Percentiles rank a stretch among this genome's conserved stretches.
Conservation (phyloP, 164 flowering plant species). For the Berberis thunbergii region DNA sequence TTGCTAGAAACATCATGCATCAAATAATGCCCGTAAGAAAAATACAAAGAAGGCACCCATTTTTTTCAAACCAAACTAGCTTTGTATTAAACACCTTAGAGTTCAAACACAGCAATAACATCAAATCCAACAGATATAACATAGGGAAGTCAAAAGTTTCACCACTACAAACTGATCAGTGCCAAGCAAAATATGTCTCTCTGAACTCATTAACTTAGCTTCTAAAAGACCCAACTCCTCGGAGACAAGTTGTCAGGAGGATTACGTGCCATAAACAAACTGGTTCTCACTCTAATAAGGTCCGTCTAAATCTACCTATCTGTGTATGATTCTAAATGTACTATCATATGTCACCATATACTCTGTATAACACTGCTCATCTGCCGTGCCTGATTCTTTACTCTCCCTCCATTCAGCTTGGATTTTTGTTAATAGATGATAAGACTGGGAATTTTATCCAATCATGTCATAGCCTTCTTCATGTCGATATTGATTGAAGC, state of each 20-base stretch:
- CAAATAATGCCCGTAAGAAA: too few species aligned
- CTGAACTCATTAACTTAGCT: background rate
- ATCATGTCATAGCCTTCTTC: conserved; percentile 55
- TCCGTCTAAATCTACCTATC: conserved; percentile 4
- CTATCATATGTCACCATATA: conserved; percentile 12
- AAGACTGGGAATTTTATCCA: conserved; percentile 21
- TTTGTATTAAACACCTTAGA: too few species aligned
- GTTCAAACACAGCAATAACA: too few species aligned
- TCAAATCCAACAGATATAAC: too few species aligned
- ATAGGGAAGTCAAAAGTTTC: background rate
- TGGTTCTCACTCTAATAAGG: background rate
- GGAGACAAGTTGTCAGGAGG: background rate
- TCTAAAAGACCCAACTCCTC: background rate
- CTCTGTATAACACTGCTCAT: conserved; percentile 4
- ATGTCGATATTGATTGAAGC: conserved; percentile 39
- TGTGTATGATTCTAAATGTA: conserved; percentile 9
- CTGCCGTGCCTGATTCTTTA: conserved; percentile 18
- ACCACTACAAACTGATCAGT: background rate
- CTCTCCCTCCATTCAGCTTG: conserved; percentile 7
- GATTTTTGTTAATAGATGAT: background rate
- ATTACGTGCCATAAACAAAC: background rate
- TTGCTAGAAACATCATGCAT: too few species aligned
- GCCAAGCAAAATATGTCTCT: background rate
- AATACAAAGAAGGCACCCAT: too few species aligned
- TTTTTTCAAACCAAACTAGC: too few species aligned